Evolutionary conservation across 768 basidiomycete species (phyloP).

Genomic region (Auriculariales sp.): DNA sequence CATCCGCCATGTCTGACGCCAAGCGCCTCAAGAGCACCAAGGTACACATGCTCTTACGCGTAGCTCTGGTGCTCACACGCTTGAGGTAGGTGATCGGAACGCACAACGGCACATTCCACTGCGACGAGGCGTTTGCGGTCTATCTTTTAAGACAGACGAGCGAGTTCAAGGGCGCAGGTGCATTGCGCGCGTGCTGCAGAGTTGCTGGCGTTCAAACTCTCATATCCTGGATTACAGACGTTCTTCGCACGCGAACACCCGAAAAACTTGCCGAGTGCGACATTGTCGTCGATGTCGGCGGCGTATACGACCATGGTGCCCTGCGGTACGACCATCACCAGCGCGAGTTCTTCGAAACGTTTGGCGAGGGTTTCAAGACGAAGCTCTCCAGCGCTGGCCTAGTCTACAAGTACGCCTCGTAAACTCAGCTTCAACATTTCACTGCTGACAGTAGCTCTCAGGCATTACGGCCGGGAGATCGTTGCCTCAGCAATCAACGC

Average conservation of each 20-base stretch:
- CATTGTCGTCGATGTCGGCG: slow-evolving; percentile 95
- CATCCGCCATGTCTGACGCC: neutral
- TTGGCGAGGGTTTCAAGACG: slow-evolving; percentile 61
- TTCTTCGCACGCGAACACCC: slow-evolving; percentile 65
- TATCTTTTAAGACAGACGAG: slow-evolving; percentile 71
- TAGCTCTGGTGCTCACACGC: neutral
- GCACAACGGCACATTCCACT: slow-evolving; percentile 92
- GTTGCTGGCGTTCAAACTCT: slow-evolving; percentile 3
- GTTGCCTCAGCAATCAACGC: slow-evolving; percentile 47
- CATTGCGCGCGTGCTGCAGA: slow-evolving; percentile 9
- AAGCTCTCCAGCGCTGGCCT: slow-evolving; percentile 89
- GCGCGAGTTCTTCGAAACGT: slow-evolving; percentile 78
- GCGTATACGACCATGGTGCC: slow-evolving; percentile 66
- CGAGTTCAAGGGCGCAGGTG: slow-evolving; percentile 63
- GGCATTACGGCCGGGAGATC: slow-evolving; percentile 83
- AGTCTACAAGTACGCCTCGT: slow-evolving; percentile 77
- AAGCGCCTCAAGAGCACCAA: neutral
- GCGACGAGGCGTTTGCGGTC: slow-evolving; percentile 91
- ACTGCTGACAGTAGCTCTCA: slow-evolving; percentile 14
- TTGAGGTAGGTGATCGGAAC: slow-evolving; percentile 65
- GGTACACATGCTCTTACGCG: neutral
- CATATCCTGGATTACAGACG: slow-evolving; percentile 28
- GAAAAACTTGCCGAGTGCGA: slow-evolving; percentile 62
- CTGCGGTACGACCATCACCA: slow-evolving; percentile 94
- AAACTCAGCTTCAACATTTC: neutral